Base-by-base conservation (phyloP, 192 early-diverging fungal species). In the Glomus cerebriforme region DNA sequence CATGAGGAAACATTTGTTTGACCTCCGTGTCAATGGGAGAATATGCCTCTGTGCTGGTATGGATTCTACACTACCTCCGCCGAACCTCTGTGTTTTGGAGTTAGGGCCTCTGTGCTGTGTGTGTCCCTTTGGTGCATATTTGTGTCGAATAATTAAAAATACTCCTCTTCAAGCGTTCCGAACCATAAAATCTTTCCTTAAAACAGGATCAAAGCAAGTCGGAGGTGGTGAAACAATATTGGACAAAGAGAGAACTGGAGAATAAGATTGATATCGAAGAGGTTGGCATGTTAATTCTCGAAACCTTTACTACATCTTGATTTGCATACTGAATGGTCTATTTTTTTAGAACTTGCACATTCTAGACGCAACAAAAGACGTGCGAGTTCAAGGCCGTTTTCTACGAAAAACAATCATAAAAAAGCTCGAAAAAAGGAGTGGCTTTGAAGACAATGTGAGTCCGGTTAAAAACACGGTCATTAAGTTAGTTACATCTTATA, bases 1-100 rank as follows among this genome's bases (percentile, higher is more conserved):
- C n/a, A n/a, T 29, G 63, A 32, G 63, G 17, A 32, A 26, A 29
- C 24, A 29, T 65, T 65, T 65, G 63, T 65, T 65, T 32, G 63
- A 65, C 63, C 63, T 65, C 63, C 31, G 63, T 65, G n/a, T 65
- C 63, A 65, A 65, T 65, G 63, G 63, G 63, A 32, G 63, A 65
- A 29, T 26, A 65, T 26, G 63, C 63, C 63, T 32, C 63, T 29
- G 63, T 65, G 63, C 63, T 65, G 63, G 63, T 65, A 19, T 65
- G 63, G 63, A 65, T 65, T 65, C 1, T 32, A 65, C 63, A 32
- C 63, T 65, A 65, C 63, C 63, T 65, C 63, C 15, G 47, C 47
- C 24, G 24, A 65, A 65, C 63, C 63, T 65, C 63, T 27, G 63
- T 65, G 63, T 65, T 65, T 26, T 65, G 63, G 63, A 65, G 63